phyloP scores from a whole-genome alignment of 768 basidiomycete species.

The Suillus brevipes region DNA sequence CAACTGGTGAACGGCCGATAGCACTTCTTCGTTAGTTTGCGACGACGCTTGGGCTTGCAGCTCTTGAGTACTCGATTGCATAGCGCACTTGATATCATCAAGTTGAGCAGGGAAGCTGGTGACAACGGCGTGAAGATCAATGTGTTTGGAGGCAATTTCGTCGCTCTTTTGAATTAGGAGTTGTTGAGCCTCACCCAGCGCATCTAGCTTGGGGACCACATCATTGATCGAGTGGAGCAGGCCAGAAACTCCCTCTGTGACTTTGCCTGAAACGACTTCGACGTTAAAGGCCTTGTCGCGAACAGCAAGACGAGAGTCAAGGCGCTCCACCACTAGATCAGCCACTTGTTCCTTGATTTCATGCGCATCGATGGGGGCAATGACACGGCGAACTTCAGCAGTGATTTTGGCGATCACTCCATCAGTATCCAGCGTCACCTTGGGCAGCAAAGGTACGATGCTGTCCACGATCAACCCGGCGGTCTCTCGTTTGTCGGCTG shows the following conservation, averaged over 20 bases:
- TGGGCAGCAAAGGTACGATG: constrained; percentile 65
- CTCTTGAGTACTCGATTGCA: constrained; percentile 34
- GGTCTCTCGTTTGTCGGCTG: constrained; percentile 87
- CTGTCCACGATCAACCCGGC: constrained; percentile 77
- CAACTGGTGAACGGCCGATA: constrained; percentile 43
- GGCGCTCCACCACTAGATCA: constrained; percentile 82
- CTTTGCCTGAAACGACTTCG: constrained; percentile 54
- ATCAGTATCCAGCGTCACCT: constrained; percentile 49
- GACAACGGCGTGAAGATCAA: constrained; percentile 41
- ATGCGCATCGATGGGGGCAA: constrained; percentile 78
- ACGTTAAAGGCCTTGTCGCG: constrained; percentile 71
- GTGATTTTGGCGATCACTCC: constrained; percentile 59
- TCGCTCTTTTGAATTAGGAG: constrained; percentile 39
- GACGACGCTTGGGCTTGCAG: constrained; percentile 17
- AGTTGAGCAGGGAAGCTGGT: constrained; percentile 51
- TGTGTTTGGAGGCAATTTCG: constrained; percentile 41
- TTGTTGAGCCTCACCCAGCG: constrained; percentile 44
- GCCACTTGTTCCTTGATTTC: constrained; percentile 90
- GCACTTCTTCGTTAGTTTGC: constrained; percentile 23
- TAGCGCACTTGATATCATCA: constrained; percentile 41
- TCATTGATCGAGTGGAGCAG: constrained; percentile 43
- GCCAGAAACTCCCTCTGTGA: constrained; percentile 53
- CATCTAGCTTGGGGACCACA: constrained; percentile 41
- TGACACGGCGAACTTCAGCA: constrained; percentile 67
- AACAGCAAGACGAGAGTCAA: constrained; percentile 78